phyloP scores from a whole-genome alignment of 129 eudicot genomes.

The Smallanthus sonchifolius region DNA sequence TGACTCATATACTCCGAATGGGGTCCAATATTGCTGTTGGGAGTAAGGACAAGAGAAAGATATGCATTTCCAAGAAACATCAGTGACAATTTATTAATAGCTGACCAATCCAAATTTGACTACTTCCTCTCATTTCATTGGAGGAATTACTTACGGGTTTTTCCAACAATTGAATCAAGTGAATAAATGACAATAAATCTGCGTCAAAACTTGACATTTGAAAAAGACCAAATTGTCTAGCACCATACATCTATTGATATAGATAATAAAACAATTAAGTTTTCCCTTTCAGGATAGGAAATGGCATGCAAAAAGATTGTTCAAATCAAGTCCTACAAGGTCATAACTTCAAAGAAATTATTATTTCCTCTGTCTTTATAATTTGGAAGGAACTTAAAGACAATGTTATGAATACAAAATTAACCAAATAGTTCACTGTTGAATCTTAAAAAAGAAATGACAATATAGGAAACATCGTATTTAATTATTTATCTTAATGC shows the following conservation, averaged over 20 bases:
- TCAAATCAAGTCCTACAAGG: conserved; percentile 5
- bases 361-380: not conserved
- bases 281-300: conserved; percentile 9
- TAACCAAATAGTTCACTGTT: not conserved
- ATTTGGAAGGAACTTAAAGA: not conserved
- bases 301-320: conserved; percentile 4
- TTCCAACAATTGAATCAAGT: not conserved
- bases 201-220: conserved; percentile 10
- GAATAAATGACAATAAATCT: not conserved
- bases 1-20: conserved; percentile 17
- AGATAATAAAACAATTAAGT: not conserved
- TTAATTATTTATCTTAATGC: not conserved
- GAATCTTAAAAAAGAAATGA: not conserved
- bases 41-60: conserved; percentile 20
- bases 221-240: not conserved
- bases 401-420: not conserved
- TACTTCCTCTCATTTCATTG: conserved; percentile 19
- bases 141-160: not conserved
- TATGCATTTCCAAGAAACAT: not conserved
- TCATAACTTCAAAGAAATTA: not conserved
- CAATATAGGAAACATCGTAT: not conserved
- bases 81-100: conserved; percentile 4
- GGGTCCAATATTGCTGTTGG: not conserved
- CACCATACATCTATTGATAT: not conserved
- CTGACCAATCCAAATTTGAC: conserved; percentile 23